Percentiles rank a stretch among this genome's conserved stretches.
Evolutionary conservation across 345 rosid species (phyloP).

Genomic region (Lepidium didymum): DNA sequence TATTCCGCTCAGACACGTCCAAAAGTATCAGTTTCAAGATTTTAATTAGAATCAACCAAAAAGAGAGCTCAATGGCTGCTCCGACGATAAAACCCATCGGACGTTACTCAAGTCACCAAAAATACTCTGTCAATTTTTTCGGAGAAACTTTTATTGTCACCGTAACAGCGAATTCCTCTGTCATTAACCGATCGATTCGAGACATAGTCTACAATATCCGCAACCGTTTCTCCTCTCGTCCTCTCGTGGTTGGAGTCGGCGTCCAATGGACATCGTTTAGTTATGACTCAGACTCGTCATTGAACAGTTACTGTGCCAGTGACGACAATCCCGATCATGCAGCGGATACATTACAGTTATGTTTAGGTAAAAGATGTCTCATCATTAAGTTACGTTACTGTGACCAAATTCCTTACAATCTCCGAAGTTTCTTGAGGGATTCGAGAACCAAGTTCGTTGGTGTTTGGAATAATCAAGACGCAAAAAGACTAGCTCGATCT

Average conservation of each 20-base stretch:
- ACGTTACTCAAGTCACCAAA: neutral
- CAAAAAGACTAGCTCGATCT: neutral
- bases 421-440: conserved; percentile 20
- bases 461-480: conserved; percentile 17
- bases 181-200: conserved; percentile 22
- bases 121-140: conserved; percentile 14
- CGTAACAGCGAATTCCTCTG: conserved; percentile 18
- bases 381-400: conserved; percentile 26
- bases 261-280: conserved; percentile 22
- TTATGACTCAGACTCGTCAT: neutral
- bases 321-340: neutral
- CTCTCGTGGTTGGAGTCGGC: conserved; percentile 30
- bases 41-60: too few species aligned
- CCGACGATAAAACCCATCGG: neutral
- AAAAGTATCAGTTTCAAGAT: too few species aligned
- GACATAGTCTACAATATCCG: neutral
- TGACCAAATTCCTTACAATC: neutral
- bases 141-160: conserved; percentile 12
- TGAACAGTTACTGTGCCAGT: neutral
- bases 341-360: conserved; percentile 29
- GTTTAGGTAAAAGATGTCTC: conserved; percentile 25
- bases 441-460: neutral
- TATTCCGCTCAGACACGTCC: too few species aligned
- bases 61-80: neutral
- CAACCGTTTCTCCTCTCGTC: neutral